These are phyloP conservation scores for Pulveroboletus sp. DNA, from an alignment of 768 basidiomycete genomes.

Conservation along the genomic window DNA sequence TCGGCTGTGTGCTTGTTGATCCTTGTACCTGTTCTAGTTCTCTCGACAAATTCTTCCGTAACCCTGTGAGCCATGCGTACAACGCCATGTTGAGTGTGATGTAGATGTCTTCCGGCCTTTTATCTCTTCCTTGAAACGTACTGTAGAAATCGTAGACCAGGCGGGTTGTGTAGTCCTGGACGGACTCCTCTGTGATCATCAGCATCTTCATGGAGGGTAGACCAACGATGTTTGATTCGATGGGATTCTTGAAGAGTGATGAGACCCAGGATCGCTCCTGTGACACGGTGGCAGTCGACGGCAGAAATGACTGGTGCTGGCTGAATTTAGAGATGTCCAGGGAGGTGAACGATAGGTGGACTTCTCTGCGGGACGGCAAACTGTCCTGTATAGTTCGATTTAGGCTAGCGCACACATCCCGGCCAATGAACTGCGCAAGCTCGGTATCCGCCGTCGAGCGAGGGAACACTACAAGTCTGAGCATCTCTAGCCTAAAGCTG, in stretches of 20 bases:
- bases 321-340: constrained; percentile 71
- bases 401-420: constrained; percentile 64
- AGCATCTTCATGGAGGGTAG: constrained; percentile 78
- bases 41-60: constrained; percentile 68
- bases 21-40: constrained; percentile 75
- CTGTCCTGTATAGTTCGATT: constrained; percentile 55
- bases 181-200: constrained; percentile 67
- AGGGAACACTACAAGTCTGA: constrained; percentile 74
- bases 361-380: constrained; percentile 52
- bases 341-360: constrained; percentile 69
- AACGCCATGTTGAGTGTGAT: constrained; percentile 80
- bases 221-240: constrained; percentile 72
- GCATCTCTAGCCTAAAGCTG: constrained; percentile 57
- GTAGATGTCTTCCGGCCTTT: constrained; percentile 70
- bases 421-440: constrained; percentile 69
- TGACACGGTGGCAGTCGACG: constrained; percentile 33
- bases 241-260: constrained; percentile 52
- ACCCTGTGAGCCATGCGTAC: constrained; percentile 75
- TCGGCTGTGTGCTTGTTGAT: constrained; percentile 44
- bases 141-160: constrained; percentile 72
- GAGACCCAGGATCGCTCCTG: constrained; percentile 58
- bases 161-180: constrained; percentile 35
- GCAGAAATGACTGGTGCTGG: constrained; percentile 50
- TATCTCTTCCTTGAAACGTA: constrained; percentile 53
- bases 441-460: constrained; percentile 75